Evolutionary conservation across 176 grass and related monocot genomes (phyloP).

Genomic region (Thalia dealbata): DNA sequence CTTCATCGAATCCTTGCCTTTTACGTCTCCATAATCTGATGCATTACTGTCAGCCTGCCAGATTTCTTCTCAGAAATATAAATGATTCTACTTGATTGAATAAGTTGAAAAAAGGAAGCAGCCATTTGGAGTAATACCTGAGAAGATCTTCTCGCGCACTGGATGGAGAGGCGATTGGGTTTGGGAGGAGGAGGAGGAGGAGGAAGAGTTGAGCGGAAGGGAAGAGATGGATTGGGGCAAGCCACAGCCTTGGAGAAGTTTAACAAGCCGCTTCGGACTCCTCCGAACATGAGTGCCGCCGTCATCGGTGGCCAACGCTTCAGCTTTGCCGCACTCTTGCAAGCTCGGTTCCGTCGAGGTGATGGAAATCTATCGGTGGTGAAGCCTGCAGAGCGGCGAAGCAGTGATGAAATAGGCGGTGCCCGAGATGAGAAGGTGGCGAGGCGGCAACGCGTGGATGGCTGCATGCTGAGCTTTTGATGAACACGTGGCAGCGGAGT

Average conservation of each 20-base stretch:
- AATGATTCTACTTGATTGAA: not conserved
- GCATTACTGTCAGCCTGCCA: slow-evolving; percentile 27
- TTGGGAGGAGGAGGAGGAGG: slow-evolving; percentile 9
- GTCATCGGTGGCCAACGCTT: slow-evolving; percentile 8
- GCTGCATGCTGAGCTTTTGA: not conserved
- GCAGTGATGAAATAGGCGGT: not conserved
- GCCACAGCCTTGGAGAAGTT: slow-evolving; percentile 18
- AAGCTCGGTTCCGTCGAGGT: not conserved
- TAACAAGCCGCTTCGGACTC: slow-evolving; percentile 27
- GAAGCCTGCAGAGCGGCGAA: too few relatives aligned
- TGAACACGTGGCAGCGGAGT: not conserved
- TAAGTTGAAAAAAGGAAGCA: too few relatives aligned
- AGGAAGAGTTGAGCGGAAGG: slow-evolving; percentile 8
- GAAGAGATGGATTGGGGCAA: slow-evolving; percentile 22
- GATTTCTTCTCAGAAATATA: not conserved
- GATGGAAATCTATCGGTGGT: not conserved
- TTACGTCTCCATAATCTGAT: slow-evolving; percentile 32
- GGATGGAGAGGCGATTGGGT: slow-evolving; percentile 50
- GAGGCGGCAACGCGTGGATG: not conserved
- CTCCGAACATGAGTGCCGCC: slow-evolving; percentile 33
- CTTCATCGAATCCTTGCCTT: slow-evolving; percentile 33
- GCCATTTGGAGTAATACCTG: slow-evolving; percentile 28
- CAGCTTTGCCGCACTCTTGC: too few relatives aligned
- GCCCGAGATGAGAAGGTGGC: not conserved
- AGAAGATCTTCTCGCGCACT: slow-evolving; percentile 41